Percentiles rank a stretch among this genome's conserved stretches.
These are phyloP conservation scores for Tremella fuciformis DNA, from an alignment of 768 basidiomycete genomes.

Conservation along the genomic window DNA sequence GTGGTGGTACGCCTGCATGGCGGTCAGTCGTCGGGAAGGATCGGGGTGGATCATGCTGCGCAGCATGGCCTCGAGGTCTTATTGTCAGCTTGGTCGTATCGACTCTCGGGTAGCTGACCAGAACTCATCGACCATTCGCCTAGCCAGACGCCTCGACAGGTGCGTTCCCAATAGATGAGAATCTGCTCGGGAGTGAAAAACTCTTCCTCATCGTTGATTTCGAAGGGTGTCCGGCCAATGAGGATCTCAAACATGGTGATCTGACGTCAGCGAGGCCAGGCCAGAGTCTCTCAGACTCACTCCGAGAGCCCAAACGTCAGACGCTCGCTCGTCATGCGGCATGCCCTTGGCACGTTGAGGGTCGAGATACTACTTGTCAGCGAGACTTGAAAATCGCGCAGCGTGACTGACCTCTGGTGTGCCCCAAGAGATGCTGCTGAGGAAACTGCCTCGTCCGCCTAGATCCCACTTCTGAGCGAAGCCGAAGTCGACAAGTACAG, in stretches of 20 bases:
- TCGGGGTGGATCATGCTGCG: constrained; percentile 41
- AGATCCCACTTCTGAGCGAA: constrained; percentile 85
- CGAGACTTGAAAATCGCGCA: neutral
- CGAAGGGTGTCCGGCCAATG: constrained; percentile 84
- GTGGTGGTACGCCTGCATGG: constrained; percentile 46
- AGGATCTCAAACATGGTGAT: constrained; percentile 94
- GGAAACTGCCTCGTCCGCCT: constrained; percentile 54
- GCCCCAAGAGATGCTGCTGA: constrained; percentile 56
- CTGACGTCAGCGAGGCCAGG: constrained; percentile 58
- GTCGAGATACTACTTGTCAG: constrained; percentile 68
- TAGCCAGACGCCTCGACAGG: constrained; percentile 76
- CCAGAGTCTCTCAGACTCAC: constrained; percentile 32
- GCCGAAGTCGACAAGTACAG: constrained; percentile 89
- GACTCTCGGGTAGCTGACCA: constrained; percentile 42
- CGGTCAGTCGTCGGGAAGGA: constrained; percentile 37
- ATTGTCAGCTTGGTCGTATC: neutral
- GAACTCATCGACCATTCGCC: constrained; percentile 72
- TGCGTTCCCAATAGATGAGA: constrained; percentile 81
- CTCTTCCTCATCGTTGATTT: constrained; percentile 64
- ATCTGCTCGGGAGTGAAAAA: constrained; percentile 75
- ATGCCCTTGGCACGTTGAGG: constrained; percentile 86
- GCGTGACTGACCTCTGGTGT: constrained; percentile 72
- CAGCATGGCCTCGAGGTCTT: constrained; percentile 42
- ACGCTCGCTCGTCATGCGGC: constrained; percentile 88
- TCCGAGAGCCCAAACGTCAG: constrained; percentile 58